These are phyloP conservation scores for Giardia duodenalis DNA, from an alignment of 208 protist genomes.

Conservation along the genomic window DNA sequence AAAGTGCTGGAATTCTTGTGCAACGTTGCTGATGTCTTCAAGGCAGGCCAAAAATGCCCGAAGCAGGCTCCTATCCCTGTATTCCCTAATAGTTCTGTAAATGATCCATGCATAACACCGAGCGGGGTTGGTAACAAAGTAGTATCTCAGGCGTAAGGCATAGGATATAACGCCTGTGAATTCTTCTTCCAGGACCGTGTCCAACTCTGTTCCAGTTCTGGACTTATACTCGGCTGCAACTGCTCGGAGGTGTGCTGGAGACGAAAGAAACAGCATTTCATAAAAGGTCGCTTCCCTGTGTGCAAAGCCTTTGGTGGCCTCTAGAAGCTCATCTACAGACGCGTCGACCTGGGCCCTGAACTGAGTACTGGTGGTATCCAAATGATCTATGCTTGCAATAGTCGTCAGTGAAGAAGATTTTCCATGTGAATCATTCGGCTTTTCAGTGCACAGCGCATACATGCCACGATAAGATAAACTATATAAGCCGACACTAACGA, in stretches of 20 bases:
- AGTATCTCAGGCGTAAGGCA: background rate
- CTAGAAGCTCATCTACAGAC: too few relatives aligned
- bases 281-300: background rate
- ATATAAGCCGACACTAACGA: background rate
- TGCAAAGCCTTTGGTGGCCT: background rate
- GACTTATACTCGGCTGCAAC: background rate
- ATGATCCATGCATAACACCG: background rate
- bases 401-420: background rate
- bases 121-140: background rate
- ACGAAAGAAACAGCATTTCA: background rate
- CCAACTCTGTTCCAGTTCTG: background rate
- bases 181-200: background rate
- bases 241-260: background rate
- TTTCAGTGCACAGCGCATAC: too few relatives aligned
- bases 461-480: background rate
- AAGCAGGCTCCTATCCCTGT: background rate
- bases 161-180: background rate
- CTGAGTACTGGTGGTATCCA: background rate
- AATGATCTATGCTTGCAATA: background rate
- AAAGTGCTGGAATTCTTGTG: background rate
- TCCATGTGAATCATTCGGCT: too few relatives aligned
- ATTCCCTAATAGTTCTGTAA: background rate
- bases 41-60: background rate
- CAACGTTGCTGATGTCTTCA: background rate
- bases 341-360: background rate